These are phyloP conservation scores for Trametes pubescens DNA, from an alignment of 1,284 basidiomycete species.

Conservation along the genomic window DNA sequence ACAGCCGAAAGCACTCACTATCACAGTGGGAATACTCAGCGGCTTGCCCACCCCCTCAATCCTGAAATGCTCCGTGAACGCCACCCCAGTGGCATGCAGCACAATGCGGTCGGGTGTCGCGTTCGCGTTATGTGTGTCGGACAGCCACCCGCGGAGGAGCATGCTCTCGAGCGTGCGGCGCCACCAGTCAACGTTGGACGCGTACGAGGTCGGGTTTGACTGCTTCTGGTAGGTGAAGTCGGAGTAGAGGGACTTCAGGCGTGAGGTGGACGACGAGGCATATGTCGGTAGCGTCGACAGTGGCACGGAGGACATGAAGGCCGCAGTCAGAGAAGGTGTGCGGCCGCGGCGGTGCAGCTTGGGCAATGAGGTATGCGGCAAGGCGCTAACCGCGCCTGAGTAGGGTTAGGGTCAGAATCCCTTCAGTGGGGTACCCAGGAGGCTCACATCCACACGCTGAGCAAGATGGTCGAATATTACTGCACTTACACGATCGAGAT, in stretches of 20 bases:
- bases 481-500: too few species aligned
- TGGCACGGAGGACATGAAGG: slow-evolving; percentile 34
- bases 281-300: slow-evolving; percentile 56
- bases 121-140: slow-evolving; percentile 38
- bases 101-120: slow-evolving; percentile 63
- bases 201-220: slow-evolving; percentile 86
- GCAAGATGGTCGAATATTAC: too few species aligned
- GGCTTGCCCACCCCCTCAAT: slow-evolving; percentile 81
- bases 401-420: not conserved
- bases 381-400: not conserved
- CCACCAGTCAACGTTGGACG: slow-evolving; percentile 91
- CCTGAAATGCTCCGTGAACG: slow-evolving; percentile 67
- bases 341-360: not conserved
- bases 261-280: slow-evolving; percentile 58
- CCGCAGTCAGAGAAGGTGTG: slow-evolving; percentile 13
- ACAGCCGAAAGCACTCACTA: slow-evolving; percentile 66
- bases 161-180: slow-evolving; percentile 70
- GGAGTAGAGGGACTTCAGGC: slow-evolving; percentile 87
- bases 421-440: not conserved
- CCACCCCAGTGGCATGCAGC: slow-evolving; percentile 63
- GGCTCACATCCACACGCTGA: not conserved
- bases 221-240: slow-evolving; percentile 86
- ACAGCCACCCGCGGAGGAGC: slow-evolving; percentile 66
- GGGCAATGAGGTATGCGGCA: not conserved
- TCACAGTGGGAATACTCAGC: slow-evolving; percentile 79